These are phyloP conservation scores for Xylaria digitata DNA, from an alignment of 2,329 filamentous ascomycete species.

Conservation along the genomic window DNA sequence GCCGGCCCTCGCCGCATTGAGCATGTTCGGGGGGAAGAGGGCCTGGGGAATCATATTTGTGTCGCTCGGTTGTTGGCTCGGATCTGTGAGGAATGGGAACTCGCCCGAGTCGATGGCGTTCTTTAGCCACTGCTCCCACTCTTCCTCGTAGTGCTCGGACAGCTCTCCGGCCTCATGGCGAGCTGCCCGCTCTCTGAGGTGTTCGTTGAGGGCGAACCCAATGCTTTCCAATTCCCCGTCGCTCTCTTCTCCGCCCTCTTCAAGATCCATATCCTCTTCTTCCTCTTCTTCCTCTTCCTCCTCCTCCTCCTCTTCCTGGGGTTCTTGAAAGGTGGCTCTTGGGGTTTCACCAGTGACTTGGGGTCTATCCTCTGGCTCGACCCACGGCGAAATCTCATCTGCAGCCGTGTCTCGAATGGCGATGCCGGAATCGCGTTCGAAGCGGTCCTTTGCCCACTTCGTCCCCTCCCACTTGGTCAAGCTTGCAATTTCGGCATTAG, in stretches of 20 bases:
- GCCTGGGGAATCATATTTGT: constrained; percentile 51
- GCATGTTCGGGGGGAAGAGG: constrained; percentile 63
- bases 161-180: constrained; percentile 70
- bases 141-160: constrained; percentile 72
- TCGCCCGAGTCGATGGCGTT: constrained; percentile 73
- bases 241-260: constrained; percentile 64
- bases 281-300: constrained; percentile 18
- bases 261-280: constrained; percentile 14
- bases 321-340: constrained; percentile 49
- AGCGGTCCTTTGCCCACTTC: constrained; percentile 83
- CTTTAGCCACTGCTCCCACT: constrained; percentile 81
- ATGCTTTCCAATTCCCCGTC: constrained; percentile 67
- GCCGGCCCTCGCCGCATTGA: constrained; percentile 66
- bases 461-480: constrained; percentile 87
- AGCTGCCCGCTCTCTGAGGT: constrained; percentile 72
- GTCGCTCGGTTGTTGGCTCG: constrained; percentile 53
- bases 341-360: constrained; percentile 37
- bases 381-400: constrained; percentile 73
- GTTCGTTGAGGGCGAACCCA: constrained; percentile 71
- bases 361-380: constrained; percentile 58
- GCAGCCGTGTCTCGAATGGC: constrained; percentile 77
- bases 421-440: constrained; percentile 78
- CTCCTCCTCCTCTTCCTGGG: constrained; percentile 45
- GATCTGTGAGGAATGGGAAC: constrained; percentile 60
- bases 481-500: constrained; percentile 73